Evolutionary conservation across 73 alveolate genomes (phyloP).

Genomic region (Tetrahymena thermophila): DNA sequence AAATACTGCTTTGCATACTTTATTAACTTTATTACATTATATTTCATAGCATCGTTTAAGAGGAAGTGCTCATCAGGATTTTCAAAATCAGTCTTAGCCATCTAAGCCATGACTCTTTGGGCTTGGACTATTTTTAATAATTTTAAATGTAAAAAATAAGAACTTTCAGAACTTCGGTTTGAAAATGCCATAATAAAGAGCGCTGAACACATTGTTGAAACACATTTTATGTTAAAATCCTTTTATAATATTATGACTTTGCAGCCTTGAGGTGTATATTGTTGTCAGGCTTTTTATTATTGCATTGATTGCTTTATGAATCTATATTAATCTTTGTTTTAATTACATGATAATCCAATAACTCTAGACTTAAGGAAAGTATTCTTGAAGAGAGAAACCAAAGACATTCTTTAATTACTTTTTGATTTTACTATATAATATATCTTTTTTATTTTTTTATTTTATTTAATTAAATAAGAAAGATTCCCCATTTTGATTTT

Average conservation of each 20-base stretch:
- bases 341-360: background rate
- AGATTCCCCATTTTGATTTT: background rate
- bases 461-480: background rate
- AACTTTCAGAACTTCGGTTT: background rate
- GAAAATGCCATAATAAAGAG: background rate
- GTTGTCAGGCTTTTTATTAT: background rate
- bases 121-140: background rate
- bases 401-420: background rate
- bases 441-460: background rate
- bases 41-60: background rate
- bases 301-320: background rate
- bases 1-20: background rate
- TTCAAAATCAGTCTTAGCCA: background rate
- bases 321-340: background rate
- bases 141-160: background rate
- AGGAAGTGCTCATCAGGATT: background rate
- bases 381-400: background rate
- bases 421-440: background rate
- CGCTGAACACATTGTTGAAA: background rate
- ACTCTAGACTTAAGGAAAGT: slow-evolving; percentile 2
- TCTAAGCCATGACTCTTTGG: background rate
- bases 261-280: background rate
- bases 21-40: background rate
- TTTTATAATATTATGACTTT: background rate
- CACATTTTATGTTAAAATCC: background rate